Conservation (phyloP, 495 filamentous ascomycete species). For the Hypoxylon lienhwacheense region DNA sequence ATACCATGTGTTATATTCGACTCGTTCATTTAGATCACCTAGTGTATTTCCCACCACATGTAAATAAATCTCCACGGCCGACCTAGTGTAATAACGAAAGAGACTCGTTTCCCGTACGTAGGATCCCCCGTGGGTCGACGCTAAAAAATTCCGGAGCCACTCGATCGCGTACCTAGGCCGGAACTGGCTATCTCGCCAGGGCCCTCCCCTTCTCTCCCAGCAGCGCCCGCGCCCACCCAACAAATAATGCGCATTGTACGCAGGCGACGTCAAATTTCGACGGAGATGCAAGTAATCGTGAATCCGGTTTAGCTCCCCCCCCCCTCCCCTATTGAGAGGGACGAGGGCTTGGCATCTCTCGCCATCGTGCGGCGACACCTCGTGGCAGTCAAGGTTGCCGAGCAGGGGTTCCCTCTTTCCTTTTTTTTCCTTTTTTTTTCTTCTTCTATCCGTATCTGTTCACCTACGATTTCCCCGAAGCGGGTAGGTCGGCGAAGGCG, state of each 20-base stretch:
- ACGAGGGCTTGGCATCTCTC: slow-evolving; percentile 7
- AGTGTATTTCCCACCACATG: no score
- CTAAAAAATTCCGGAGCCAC: slow-evolving; percentile 15
- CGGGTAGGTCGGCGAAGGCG: not conserved
- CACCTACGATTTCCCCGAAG: slow-evolving; percentile 3
- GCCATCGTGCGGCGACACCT: slow-evolving; percentile 20
- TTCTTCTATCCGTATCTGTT: no score
- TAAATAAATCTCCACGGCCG: no score
- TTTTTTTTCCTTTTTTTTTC: no score
- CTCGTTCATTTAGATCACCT: no score
- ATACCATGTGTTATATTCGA: no score
- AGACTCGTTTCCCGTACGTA: not conserved
- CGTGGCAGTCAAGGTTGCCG: slow-evolving; percentile 22
- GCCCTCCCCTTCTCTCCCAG: not conserved
- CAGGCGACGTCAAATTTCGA: slow-evolving; percentile 21
- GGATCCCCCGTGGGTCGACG: slow-evolving; percentile 21
- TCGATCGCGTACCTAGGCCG: slow-evolving; percentile 10
- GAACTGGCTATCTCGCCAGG: slow-evolving; percentile 18
- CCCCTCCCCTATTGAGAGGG: no score
- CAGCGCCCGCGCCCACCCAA: no score
- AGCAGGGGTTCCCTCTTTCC: slow-evolving; percentile 22
- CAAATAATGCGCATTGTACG: not conserved
- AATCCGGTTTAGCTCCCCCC: slow-evolving; percentile 17
- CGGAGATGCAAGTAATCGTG: slow-evolving; percentile 20
- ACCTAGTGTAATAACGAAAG: no score